Evolutionary conservation across 805 yeast genomes (phyloP).

Genomic region (Candida boleticola): DNA sequence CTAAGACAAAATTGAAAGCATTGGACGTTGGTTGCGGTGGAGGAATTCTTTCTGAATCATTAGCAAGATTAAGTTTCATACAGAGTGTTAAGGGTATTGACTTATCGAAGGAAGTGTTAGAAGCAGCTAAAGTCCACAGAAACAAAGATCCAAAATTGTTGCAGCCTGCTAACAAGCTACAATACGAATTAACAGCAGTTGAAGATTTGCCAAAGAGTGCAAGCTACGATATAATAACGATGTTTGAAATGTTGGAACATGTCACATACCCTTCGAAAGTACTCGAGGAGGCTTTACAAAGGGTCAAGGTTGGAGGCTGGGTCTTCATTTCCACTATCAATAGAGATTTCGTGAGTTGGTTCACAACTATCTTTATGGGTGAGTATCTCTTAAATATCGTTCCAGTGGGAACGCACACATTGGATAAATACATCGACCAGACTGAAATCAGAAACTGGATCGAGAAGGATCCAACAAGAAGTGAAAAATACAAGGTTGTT

Average conservation of each 20-base stretch:
- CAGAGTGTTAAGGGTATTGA: slow-evolving; percentile 77
- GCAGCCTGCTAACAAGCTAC: slow-evolving; percentile 40
- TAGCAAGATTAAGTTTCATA: slow-evolving; percentile 72
- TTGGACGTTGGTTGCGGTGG: slow-evolving; percentile 98
- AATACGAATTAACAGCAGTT: slow-evolving; percentile 59
- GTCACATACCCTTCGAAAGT: slow-evolving; percentile 82
- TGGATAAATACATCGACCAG: slow-evolving; percentile 80
- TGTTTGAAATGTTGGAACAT: slow-evolving; percentile 95
- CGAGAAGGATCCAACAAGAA: slow-evolving; percentile 27
- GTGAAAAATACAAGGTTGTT: slow-evolving; percentile 51
- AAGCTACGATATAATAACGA: slow-evolving; percentile 73
- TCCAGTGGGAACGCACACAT: slow-evolving; percentile 90
- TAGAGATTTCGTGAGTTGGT: slow-evolving; percentile 81
- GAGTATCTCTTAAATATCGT: slow-evolving; percentile 79
- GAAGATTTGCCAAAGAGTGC: slow-evolving; percentile 52
- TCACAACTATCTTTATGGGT: slow-evolving; percentile 89
- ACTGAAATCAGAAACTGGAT: slow-evolving; percentile 70
- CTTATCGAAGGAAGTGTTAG: slow-evolving; percentile 76
- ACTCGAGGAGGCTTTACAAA: slow-evolving; percentile 61
- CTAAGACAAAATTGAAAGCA: slow-evolving; percentile 44
- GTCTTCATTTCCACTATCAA: slow-evolving; percentile 89
- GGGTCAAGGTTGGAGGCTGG: slow-evolving; percentile 79
- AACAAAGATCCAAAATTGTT: slow-evolving; percentile 53
- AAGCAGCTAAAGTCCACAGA: slow-evolving; percentile 74
- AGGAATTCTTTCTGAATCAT: slow-evolving; percentile 85